Conservation (phyloP, 768 basidiomycete species). For the Flagelloscypha sp. region DNA sequence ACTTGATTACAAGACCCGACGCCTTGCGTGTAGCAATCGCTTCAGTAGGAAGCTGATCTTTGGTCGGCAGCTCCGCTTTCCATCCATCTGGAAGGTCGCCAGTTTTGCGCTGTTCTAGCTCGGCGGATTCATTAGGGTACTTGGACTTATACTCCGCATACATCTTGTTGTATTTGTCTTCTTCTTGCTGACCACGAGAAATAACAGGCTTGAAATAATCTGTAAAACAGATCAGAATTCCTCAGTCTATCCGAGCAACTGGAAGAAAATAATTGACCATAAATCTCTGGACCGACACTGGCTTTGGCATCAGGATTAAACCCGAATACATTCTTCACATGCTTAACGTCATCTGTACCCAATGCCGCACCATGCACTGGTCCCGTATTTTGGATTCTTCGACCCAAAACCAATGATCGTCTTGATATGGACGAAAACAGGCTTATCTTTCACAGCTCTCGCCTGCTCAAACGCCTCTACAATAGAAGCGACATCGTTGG, state of each 20-base stretch:
- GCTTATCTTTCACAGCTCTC: constrained; percentile 6
- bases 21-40: constrained; percentile 8
- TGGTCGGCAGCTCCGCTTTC: constrained; percentile 4
- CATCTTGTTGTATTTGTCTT: constrained; percentile 5
- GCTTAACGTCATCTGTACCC: constrained; percentile 7
- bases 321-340: constrained; percentile 8
- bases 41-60: constrained; percentile 7
- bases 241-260: background rate
- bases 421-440: constrained; percentile 6
- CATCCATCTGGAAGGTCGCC: constrained; percentile 9
- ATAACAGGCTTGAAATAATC: constrained; percentile 6
- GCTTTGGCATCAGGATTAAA: constrained; percentile 8
- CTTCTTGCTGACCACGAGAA: constrained; percentile 3
- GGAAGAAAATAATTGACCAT: background rate
- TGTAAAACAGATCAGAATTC: background rate
- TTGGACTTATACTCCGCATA: constrained; percentile 3
- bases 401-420: constrained; percentile 10
- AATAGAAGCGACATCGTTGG: constrained; percentile 5
- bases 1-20: constrained; percentile 7
- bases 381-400: constrained; percentile 7
- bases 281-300: constrained; percentile 4
- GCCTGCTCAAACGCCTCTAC: background rate
- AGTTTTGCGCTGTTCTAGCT: constrained; percentile 6
- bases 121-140: constrained; percentile 7
- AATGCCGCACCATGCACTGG: constrained; percentile 7